Evolutionary conservation across 352 stramenopile genomes (phyloP).

Genomic region (Achlya hypogyna): DNA sequence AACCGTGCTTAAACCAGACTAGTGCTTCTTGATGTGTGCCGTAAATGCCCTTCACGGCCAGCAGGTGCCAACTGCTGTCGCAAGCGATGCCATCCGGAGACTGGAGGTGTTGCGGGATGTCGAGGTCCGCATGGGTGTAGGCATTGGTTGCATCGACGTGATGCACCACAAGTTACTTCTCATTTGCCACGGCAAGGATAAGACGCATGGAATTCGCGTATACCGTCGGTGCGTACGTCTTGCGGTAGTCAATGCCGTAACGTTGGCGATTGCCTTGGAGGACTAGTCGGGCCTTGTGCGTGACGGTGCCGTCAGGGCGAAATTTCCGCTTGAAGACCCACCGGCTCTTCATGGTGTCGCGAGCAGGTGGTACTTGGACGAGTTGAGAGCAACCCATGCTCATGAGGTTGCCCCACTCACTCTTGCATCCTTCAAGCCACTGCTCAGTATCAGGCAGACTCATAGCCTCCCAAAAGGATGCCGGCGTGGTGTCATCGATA

Average conservation of each 20-base stretch:
- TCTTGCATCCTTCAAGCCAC: constrained; percentile 3
- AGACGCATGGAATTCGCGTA: too few species aligned
- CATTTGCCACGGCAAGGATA: background rate
- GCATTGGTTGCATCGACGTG: constrained; percentile 8
- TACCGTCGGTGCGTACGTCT: too few species aligned
- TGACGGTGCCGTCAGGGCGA: too few species aligned
- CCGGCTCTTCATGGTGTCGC: too few species aligned
- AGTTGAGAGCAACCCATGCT: background rate
- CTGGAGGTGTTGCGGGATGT: background rate
- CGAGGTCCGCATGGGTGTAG: constrained; percentile 10
- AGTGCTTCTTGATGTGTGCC: background rate
- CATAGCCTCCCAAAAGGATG: constrained; percentile 13
- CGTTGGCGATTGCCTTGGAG: too few species aligned
- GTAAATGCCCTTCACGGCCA: background rate
- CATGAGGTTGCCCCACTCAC: constrained; percentile 1
- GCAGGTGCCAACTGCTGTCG: background rate
- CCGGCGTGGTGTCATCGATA: constrained; percentile 7
- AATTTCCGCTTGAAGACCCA: too few species aligned
- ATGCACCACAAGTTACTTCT: background rate
- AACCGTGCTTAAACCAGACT: background rate
- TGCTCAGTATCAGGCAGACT: background rate
- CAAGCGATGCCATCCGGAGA: constrained; percentile 1
- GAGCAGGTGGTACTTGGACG: too few species aligned
- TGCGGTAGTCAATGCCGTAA: too few species aligned
- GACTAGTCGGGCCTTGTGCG: too few species aligned